Conservation (phyloP, 2,329 filamentous ascomycete genomes). For the Bertia moriformis region DNA sequence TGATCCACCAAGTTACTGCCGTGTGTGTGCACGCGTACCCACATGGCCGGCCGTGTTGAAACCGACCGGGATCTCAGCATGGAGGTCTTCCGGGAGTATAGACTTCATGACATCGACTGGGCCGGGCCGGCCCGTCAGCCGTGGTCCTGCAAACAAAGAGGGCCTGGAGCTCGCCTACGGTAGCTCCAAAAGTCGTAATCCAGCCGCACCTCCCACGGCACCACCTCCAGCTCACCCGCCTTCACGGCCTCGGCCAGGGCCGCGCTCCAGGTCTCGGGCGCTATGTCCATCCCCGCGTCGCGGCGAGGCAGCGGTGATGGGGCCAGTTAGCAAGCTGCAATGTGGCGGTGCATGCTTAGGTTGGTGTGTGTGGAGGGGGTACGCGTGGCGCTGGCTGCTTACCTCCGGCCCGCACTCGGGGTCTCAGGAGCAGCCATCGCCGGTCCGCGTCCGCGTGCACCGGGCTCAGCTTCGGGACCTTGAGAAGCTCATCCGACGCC, state of each 20-base stretch:
- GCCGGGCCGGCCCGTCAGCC: background rate
- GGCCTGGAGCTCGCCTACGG: constrained; percentile 28
- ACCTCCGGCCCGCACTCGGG: constrained; percentile 37
- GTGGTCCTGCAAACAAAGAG: constrained; percentile 2
- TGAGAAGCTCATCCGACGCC: constrained; percentile 51
- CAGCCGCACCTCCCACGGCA: constrained; percentile 63
- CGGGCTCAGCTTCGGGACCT: background rate
- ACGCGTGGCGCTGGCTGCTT: too few species aligned
- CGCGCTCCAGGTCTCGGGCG: constrained; percentile 62
- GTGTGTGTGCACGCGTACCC: constrained; percentile 29
- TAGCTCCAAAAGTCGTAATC: constrained; percentile 81
- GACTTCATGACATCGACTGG: constrained; percentile 68
- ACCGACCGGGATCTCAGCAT: constrained; percentile 69
- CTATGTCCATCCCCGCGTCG: constrained; percentile 24
- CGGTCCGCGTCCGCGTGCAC: constrained; percentile 7
- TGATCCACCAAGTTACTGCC: too few species aligned
- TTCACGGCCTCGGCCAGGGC: constrained; percentile 55
- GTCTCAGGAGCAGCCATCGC: constrained; percentile 47
- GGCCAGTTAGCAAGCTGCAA: constrained; percentile 20
- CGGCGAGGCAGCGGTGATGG: constrained; percentile 18
- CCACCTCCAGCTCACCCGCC: constrained; percentile 51
- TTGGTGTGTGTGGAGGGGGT: too few species aligned
- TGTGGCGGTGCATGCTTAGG: constrained; percentile 13
- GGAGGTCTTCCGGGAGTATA: constrained; percentile 65
- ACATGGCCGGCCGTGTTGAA: constrained; percentile 86